Evolutionary conservation across 768 basidiomycete genomes (phyloP).

Genomic region (Grammothele lineata): DNA sequence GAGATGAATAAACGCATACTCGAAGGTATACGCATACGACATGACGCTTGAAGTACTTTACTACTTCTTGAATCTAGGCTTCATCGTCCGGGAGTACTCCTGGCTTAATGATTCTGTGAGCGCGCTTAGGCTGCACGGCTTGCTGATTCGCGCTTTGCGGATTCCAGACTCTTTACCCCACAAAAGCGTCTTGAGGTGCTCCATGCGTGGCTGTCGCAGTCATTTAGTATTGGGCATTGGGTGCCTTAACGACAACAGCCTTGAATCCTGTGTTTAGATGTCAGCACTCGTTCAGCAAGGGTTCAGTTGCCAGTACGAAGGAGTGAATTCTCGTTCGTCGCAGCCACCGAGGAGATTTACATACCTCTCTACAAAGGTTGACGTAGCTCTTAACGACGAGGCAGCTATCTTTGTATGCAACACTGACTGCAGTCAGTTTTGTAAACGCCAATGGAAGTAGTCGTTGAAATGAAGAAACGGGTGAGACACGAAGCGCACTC

Average conservation of each 20-base stretch:
- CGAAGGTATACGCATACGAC: too few relatives aligned
- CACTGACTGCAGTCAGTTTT: constrained; percentile 72
- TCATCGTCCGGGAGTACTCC: too few relatives aligned
- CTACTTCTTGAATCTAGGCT: too few relatives aligned
- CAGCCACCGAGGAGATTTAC: constrained; percentile 86
- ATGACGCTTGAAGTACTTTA: too few relatives aligned
- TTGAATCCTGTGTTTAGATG: constrained; percentile 64
- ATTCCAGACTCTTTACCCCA: constrained; percentile 60
- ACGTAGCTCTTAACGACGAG: constrained; percentile 89
- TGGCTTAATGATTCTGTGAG: too few relatives aligned
- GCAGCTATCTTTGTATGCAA: constrained; percentile 84
- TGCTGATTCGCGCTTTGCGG: too few relatives aligned
- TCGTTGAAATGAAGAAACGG: constrained; percentile 56
- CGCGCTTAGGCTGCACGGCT: too few relatives aligned
- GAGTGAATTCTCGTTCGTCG: constrained; percentile 79
- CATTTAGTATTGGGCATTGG: constrained; percentile 77
- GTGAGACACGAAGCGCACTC: background rate
- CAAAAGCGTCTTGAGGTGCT: constrained; percentile 74
- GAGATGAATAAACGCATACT: too few relatives aligned
- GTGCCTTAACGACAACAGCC: constrained; percentile 80
- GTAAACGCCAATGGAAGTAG: constrained; percentile 77
- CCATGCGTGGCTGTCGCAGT: constrained; percentile 74
- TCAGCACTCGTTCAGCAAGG: background rate
- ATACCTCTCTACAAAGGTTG: constrained; percentile 75
- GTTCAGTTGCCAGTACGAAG: too few relatives aligned